phyloP scores from a whole-genome alignment of 2,329 filamentous ascomycete species.

The Aspergillus sp. region DNA sequence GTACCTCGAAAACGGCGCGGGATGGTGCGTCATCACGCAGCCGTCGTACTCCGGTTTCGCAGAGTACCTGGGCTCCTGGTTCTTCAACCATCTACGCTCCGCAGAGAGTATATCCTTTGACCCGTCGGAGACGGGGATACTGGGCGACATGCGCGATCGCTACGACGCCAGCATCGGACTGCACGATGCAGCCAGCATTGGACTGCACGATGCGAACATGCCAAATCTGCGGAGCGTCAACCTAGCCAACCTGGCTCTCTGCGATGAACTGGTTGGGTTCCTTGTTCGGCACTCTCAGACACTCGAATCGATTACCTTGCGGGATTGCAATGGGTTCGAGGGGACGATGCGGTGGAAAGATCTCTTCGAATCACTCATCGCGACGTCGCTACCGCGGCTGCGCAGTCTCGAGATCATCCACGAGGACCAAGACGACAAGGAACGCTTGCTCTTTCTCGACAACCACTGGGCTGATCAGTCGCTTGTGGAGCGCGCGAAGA shows the following conservation, averaged over 20 bases:
- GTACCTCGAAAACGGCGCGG: slow-evolving; percentile 1
- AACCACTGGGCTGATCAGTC: background rate
- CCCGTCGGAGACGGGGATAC: background rate
- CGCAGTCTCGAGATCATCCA: background rate
- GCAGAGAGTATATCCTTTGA: slow-evolving; percentile 7
- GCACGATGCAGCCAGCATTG: background rate
- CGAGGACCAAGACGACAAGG: background rate
- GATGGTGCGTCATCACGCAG: slow-evolving; percentile 3
- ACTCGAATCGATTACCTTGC: background rate
- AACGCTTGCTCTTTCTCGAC: background rate
- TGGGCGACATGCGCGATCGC: background rate
- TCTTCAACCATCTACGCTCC: slow-evolving; percentile 1
- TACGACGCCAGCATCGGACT: background rate
- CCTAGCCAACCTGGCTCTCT: background rate
- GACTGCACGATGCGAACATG: background rate
- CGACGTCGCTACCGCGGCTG: background rate
- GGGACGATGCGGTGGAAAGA: background rate
- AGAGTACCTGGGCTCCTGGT: slow-evolving; percentile 1
- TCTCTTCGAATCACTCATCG: background rate
- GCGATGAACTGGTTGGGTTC: background rate
- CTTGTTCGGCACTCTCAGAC: background rate
- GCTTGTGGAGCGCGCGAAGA: background rate
- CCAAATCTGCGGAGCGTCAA: background rate
- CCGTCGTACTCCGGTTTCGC: slow-evolving; percentile 1
- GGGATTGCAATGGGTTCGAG: background rate